Evolutionary conservation across 257 asterid genomes (phyloP).

Genomic region (Solanum arcanum): DNA sequence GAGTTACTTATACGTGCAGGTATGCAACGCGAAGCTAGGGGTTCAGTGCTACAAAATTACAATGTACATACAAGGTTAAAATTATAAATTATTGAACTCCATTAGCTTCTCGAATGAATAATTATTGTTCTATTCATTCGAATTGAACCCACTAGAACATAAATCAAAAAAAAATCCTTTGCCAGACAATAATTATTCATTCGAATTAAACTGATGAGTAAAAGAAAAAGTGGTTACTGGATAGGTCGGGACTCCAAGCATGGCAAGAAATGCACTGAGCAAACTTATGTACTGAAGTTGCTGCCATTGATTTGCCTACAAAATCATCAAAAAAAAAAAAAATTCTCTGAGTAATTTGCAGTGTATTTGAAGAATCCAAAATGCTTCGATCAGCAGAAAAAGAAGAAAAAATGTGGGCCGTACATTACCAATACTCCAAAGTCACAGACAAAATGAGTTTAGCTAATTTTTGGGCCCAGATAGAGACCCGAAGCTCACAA

Average conservation of each 20-base stretch:
- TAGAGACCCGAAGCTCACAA: background rate
- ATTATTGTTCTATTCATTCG: too few species aligned
- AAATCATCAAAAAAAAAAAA: background rate
- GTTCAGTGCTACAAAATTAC: background rate
- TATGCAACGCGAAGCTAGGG: background rate
- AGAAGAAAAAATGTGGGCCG: background rate
- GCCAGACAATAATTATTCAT: background rate
- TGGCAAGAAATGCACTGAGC: conserved; percentile 85
- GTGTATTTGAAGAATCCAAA: background rate
- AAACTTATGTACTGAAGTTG: conserved; percentile 67
- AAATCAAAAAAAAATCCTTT: background rate
- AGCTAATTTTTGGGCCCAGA: background rate
- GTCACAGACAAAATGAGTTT: background rate
- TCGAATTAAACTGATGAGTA: background rate
- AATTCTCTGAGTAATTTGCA: background rate
- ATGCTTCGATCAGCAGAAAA: background rate
- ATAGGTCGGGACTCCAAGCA: conserved; percentile 91
- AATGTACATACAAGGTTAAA: background rate
- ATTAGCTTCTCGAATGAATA: background rate
- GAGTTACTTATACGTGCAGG: background rate
- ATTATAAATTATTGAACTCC: background rate
- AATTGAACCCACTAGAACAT: background rate
- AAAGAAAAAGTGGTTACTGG: conserved; percentile 31
- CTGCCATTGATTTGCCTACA: conserved; percentile 43
- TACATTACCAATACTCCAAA: background rate